Evolutionary conservation across 192 early-diverging fungal genomes (phyloP), one percentile per base, ranked within the genome.

Genomic region (Coemansia sp.): DNA sequence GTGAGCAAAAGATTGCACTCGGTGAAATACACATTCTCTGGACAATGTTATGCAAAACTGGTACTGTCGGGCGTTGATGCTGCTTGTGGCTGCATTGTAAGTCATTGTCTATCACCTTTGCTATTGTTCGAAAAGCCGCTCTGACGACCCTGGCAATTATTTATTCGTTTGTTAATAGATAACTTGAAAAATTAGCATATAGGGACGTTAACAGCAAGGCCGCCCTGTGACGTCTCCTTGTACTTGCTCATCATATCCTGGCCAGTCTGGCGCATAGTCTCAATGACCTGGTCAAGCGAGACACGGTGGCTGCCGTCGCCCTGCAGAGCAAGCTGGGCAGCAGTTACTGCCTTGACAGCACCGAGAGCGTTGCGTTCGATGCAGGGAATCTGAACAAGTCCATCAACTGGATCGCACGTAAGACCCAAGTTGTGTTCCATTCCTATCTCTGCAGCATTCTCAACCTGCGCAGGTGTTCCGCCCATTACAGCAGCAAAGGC

Each of bases 401-500:
- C 95, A 61, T 85, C 85, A 53, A 94, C 88, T 0, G 95, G 95
- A 62, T 98, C 90, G 66, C 89, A 92, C 0, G 90, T 92, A 61
- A 92, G 66, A 19, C 89, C 89, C 45, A 92, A 59, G 73, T 92
- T 90, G 55, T 90, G 89, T 57, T 90, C 89, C 92, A 98, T 98
- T 19, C 91, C 93, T 66, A 98, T 98, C 67, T 98, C 95, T 42
- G 95, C 95, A 0, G 93, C 92, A 59, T 98, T 94, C 66, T 94
- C 93, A 8, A 98, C 88, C 81, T 94, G 93, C 44, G 86, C 83
- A 3, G 89, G 82, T 0, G 89, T 85, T 14, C 92, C 94, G 45
- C 94, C 94, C 93, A 98, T 94, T 5, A 98, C 93, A n/a, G 93
- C 93, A 6, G 93, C 86, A 58, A 95, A 95, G 1, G 87, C 95